Evolutionary conservation across 2,329 filamentous ascomycete genomes (phyloP).

Genomic region (Paraconiothyrium sp.): DNA sequence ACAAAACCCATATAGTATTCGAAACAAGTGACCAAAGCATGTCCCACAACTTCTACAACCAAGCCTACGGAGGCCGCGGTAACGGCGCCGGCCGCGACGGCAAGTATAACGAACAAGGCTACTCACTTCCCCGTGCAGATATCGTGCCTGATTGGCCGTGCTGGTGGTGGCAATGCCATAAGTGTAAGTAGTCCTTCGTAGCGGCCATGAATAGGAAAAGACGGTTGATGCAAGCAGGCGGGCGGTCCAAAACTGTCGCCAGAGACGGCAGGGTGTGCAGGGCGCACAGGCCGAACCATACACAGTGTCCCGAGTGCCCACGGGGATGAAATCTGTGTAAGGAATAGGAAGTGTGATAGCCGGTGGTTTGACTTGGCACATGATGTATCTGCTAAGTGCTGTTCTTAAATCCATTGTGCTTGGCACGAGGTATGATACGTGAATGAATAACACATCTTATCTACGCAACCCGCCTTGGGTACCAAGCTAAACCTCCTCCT

Average conservation of each 20-base stretch:
- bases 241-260: background rate
- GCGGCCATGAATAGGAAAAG: background rate
- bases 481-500: background rate
- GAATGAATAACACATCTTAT: background rate
- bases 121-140: background rate
- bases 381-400: background rate
- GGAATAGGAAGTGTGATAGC: background rate
- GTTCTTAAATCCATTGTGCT: background rate
- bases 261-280: background rate
- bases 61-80: background rate
- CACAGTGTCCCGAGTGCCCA: background rate
- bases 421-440: background rate
- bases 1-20: too few species aligned
- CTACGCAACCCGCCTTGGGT: background rate
- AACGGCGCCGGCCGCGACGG: background rate
- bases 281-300: conserved; percentile 2
- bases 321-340: background rate
- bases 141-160: background rate
- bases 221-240: background rate
- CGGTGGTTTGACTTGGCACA: background rate
- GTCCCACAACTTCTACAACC: conserved; percentile 1
- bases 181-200: background rate
- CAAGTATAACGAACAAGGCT: background rate
- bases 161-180: background rate
- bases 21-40: background rate